Percentiles rank a stretch among this genome's conserved stretches.
phyloP scores from a whole-genome alignment of 2,329 filamentous ascomycete genomes.

The Elsinoe necatrix region DNA sequence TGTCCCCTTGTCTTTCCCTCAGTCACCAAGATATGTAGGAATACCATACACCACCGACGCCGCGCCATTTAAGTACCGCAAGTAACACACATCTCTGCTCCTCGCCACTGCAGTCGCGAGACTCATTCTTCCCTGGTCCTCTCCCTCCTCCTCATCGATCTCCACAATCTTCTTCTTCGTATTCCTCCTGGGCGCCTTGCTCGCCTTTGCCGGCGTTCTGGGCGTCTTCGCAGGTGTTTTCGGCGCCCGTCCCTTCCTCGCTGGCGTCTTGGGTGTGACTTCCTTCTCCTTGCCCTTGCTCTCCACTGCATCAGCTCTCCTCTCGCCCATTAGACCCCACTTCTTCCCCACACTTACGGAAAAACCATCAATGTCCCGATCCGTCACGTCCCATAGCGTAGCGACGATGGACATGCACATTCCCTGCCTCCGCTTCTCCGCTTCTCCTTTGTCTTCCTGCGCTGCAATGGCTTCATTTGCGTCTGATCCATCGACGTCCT shows the following conservation, averaged over 20 bases:
- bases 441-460: neutral
- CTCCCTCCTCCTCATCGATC: conserved; percentile 24
- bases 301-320: neutral
- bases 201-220: conserved; percentile 28
- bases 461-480: neutral
- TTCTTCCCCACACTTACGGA: conserved; percentile 68
- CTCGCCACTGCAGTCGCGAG: conserved; percentile 74
- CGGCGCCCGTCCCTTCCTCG: conserved; percentile 21
- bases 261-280: conserved; percentile 26
- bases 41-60: conserved; percentile 92
- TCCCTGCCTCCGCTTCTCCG: conserved; percentile 18
- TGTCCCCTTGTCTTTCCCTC: conserved; percentile 4
- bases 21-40: conserved; percentile 64
- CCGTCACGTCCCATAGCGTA: conserved; percentile 96
- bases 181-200: conserved; percentile 24
- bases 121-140: conserved; percentile 32
- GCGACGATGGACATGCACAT: conserved; percentile 66
- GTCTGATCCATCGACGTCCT: conserved; percentile 22
- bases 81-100: conserved; percentile 69
- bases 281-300: conserved; percentile 21
- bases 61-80: conserved; percentile 87
- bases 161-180: conserved; percentile 24
- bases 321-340: conserved; percentile 60
- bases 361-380: conserved; percentile 93
- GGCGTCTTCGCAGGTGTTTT: conserved; percentile 28